Percentiles rank a stretch among this genome's conserved stretches.
These are phyloP conservation scores for Pelargonium nanum DNA, from an alignment of 345 rosid genomes.

Conservation along the genomic window DNA sequence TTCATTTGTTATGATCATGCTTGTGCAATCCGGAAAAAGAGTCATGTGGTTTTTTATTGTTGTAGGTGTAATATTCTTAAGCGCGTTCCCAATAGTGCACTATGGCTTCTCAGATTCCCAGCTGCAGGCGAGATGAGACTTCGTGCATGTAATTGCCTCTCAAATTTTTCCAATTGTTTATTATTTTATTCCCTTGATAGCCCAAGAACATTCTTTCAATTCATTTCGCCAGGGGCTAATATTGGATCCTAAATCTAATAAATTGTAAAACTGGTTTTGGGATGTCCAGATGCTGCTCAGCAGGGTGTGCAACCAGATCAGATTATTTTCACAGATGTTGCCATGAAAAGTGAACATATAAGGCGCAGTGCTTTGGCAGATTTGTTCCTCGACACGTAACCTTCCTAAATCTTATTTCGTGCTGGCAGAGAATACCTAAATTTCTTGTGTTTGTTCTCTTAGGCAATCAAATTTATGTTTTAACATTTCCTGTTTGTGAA, in stretches of 20 bases:
- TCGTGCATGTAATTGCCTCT: slow-evolving; percentile 77
- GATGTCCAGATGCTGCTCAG: slow-evolving; percentile 65
- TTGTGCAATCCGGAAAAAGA: slow-evolving; percentile 3
- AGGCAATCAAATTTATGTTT: not conserved
- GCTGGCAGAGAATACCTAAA: too few species aligned
- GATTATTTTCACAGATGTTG: slow-evolving; percentile 94
- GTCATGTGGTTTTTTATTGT: not conserved
- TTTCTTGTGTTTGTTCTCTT: not conserved
- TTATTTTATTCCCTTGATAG: too few species aligned
- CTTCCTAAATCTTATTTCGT: slow-evolving; percentile 6
- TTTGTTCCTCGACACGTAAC: slow-evolving; percentile 89
- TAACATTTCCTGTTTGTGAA: not conserved
- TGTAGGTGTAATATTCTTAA: slow-evolving; percentile 95
- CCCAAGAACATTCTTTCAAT: too few species aligned
- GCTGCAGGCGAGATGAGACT: slow-evolving; percentile 98
- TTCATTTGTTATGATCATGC: too few species aligned
- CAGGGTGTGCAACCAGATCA: slow-evolving; percentile 88
- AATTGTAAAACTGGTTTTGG: too few species aligned
- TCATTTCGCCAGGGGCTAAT: too few species aligned
- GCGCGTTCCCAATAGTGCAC: slow-evolving; percentile 87
- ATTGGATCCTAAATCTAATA: too few species aligned
- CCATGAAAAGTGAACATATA: slow-evolving; percentile 92
- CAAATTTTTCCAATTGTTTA: too few species aligned
- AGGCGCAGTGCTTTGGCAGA: slow-evolving; percentile 94
- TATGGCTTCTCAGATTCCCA: slow-evolving; percentile 98